Evolutionary conservation across 2,329 filamentous ascomycete species (phyloP).

Genomic region (Xylaria sp.): DNA sequence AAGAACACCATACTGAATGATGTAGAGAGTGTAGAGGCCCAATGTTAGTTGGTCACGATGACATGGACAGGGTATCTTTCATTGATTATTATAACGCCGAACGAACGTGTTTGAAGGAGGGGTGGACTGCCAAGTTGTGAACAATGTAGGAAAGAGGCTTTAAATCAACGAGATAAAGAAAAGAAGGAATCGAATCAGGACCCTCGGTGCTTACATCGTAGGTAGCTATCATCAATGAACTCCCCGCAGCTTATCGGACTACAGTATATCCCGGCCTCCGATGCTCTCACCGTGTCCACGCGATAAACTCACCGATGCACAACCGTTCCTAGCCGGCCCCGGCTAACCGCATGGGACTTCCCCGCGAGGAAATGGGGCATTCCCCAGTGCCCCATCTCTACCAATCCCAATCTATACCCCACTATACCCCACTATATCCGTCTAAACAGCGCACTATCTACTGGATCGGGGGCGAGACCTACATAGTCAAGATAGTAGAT

Average conservation of each 20-base stretch:
- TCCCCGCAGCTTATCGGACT: conserved; percentile 24
- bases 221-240: not conserved
- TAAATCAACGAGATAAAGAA: not conserved
- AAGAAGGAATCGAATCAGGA: not conserved
- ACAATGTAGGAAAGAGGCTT: not conserved
- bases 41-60: too few species aligned
- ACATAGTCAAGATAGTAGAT: not conserved
- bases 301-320: conserved; percentile 20
- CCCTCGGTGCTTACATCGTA: not conserved
- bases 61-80: too few species aligned
- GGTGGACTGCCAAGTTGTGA: not conserved
- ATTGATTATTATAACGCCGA: too few species aligned
- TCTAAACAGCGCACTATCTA: conserved; percentile 3
- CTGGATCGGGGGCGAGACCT: not conserved
- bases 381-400: conserved; percentile 1
- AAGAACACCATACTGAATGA: conserved; percentile 54
- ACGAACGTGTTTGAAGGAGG: not conserved
- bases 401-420: not conserved
- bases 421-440: not conserved
- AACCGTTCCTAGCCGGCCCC: conserved; percentile 29
- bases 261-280: not conserved
- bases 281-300: not conserved
- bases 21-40: too few species aligned
- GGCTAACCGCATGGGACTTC: conserved; percentile 45
- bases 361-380: conserved; percentile 36